Evolutionary conservation across 306 rosid genomes (phyloP), one percentile per base, ranked within the genome.

Genomic region (Malus fusca): DNA sequence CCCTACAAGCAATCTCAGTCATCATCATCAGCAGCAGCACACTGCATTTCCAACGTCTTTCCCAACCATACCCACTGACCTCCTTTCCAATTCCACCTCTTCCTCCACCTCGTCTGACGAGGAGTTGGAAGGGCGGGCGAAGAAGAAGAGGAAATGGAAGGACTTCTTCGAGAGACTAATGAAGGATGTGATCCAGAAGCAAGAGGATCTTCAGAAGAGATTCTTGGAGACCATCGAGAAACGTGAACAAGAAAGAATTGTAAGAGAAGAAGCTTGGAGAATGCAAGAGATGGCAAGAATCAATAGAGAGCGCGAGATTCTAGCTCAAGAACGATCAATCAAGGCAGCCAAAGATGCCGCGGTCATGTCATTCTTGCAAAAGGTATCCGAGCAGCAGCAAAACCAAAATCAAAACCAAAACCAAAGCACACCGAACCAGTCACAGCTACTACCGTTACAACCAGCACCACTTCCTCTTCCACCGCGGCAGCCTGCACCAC

Each of bases 101-200:
- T 92, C 93, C 0, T 92, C 99, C 1, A 89, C 91, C 0, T 89
- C 96, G 0, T 90, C 97, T 0, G 97, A 90, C 5, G 96, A 88
- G 8, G 83, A 84, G 25, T 76, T 84, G 19, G 88, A 69, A 55
- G 46, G 79, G 68, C 55, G 96, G 58, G 65, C 74, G 14, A 90
- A 84, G 85, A 74, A 87, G 81, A 92, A 92, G 88, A 83, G 99
- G 42, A 95, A 90, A 35, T 95, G 97, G 99, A 90, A 87, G 86
- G 96, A 89, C 71, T 95, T 95, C 82, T 90, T 92, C 23, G 86
- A 84, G 90, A 87, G 88, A 21, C 66, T 95, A 13, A 89, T 89
- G 88, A 89, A 84, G 82, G 92, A 92, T 19, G 97, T 95, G 69
- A 82, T 89, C 13, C 85, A 82, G 75, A 92, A 91, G 73, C 99